Conservation (phyloP, 768 basidiomycete genomes). For the Mycena haematopus region DNA sequence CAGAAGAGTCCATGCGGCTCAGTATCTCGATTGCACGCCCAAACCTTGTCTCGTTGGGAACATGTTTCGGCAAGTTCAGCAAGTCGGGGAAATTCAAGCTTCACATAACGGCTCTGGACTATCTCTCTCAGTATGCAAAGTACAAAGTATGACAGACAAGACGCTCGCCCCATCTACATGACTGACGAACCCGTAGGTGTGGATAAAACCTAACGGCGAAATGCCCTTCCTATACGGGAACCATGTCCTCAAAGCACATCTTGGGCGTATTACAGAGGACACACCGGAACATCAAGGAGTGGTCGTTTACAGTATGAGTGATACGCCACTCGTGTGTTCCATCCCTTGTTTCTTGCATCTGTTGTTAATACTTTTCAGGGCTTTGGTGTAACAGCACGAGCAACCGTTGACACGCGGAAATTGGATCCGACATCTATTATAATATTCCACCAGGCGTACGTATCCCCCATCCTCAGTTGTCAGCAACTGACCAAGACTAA, state of each 20-base stretch:
- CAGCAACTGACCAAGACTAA: constrained; percentile 14
- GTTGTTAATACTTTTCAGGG: constrained; percentile 61
- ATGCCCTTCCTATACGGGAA: constrained; percentile 99
- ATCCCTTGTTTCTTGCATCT: neutral
- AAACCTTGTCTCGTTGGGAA: constrained; percentile 91
- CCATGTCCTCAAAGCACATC: constrained; percentile 96
- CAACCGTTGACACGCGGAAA: constrained; percentile 95
- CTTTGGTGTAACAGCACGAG: constrained; percentile 96
- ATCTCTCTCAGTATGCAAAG: constrained; percentile 95
- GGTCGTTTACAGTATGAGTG: constrained; percentile 94
- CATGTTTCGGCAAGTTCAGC: constrained; percentile 97
- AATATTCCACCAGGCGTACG: constrained; percentile 97
- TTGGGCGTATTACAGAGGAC: constrained; percentile 99
- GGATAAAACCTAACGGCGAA: constrained; percentile 99
- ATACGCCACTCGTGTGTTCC: constrained; percentile 81
- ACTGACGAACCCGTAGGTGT: constrained; percentile 62
- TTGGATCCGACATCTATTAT: constrained; percentile 96
- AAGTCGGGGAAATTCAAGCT: constrained; percentile 98
- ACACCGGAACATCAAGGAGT: constrained; percentile 99
- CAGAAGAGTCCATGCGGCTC: constrained; percentile 92
- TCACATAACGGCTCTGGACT: constrained; percentile 92
- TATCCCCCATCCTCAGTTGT: constrained; percentile 17
- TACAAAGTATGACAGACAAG: constrained; percentile 73
- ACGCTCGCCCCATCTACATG: neutral
- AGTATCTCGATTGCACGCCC: constrained; percentile 91